Conservation (phyloP, 441 rosid species). For the Pelargonium citronellum region DNA sequence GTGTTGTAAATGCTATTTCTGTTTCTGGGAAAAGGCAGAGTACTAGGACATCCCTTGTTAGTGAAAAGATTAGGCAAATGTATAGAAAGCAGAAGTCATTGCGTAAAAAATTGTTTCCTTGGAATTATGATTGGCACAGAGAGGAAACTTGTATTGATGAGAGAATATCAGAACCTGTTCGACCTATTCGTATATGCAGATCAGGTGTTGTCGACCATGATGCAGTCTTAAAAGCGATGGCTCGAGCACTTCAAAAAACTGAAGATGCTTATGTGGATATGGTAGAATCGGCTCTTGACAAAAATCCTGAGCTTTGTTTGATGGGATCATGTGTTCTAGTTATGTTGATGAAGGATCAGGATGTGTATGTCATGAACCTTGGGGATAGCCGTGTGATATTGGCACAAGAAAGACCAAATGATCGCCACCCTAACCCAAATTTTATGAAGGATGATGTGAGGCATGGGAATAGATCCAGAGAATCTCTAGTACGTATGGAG, state of each 20-base stretch:
- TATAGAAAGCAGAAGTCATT: slow-evolving; percentile 77
- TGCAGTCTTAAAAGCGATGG: slow-evolving; percentile 81
- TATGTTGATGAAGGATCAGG: slow-evolving; percentile 95
- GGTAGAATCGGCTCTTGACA: slow-evolving; percentile 81
- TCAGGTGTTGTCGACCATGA: slow-evolving; percentile 68
- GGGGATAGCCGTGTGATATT: slow-evolving; percentile 87
- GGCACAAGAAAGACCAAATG: slow-evolving; percentile 81
- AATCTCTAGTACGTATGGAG: slow-evolving; percentile 78
- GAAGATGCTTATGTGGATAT: slow-evolving; percentile 88
- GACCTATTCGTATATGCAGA: slow-evolving; percentile 74
- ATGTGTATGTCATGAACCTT: slow-evolving; percentile 91
- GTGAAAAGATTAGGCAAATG: slow-evolving; percentile 63
- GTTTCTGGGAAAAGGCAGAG: slow-evolving; percentile 43
- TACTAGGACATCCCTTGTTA: slow-evolving; percentile 45
- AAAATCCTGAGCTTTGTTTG: slow-evolving; percentile 80
- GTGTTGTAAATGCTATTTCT: slow-evolving; percentile 30
- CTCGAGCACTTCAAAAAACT: slow-evolving; percentile 58
- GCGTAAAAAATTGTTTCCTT: slow-evolving; percentile 84
- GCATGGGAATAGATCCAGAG: slow-evolving; percentile 72
- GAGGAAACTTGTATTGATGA: slow-evolving; percentile 63
- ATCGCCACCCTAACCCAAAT: slow-evolving; percentile 61
- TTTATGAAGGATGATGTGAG: slow-evolving; percentile 54
- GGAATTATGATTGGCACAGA: slow-evolving; percentile 96
- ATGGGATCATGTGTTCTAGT: slow-evolving; percentile 95
- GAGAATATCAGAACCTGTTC: slow-evolving; percentile 51